Evolutionary conservation across 306 rosid species (phyloP), one percentile per base, ranked within the genome.

Genomic region (Cucurbita maxima): DNA sequence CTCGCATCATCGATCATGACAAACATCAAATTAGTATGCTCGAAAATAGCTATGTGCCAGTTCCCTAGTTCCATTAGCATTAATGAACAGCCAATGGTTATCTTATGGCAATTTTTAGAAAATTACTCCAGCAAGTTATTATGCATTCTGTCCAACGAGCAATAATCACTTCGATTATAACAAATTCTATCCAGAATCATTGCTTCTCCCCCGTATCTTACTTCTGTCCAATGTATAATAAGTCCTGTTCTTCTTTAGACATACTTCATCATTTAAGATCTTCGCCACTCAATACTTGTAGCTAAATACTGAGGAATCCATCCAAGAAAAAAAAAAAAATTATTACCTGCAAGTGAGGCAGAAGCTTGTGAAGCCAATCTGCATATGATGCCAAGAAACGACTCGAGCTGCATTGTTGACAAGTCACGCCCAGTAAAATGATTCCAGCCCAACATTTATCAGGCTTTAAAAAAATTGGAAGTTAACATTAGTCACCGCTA

Each of bases 371-470:
- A 75, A 91, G 88, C 96, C 99, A 94, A 48, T n/a, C 75, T 45
- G 81, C 14, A 83, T 86, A 88, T 36, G 91, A 91, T 25, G 85
- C 86, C 71, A 82, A 57, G 76, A 94, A 89, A 61, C 96, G 96
- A 59, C 71, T 83, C 13, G 92, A 73, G 78, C 88, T 81, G 82
- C 96, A 89, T 78, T 85, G 88, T 79, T 83, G 88, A 80, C 89
- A 85, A 80, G 96, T 89, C 82, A 91, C 60, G 75, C 99, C 99
- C 43, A 94, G 81, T 79, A 94, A 82, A 50, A 89, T 79, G 82
- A 89, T 83, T 68, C 96, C 99, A 19, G 82, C 95, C 96, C 96
- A 94, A 75, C 97, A 82, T 84, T 94, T 91, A 83, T 91, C 96
- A 80, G 96, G 92, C 99, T 94, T 84, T 6, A 80, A 78, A 73